phyloP scores from a whole-genome alignment of 2,329 filamentous ascomycete species.

The Pyrenophora seminiperda region DNA sequence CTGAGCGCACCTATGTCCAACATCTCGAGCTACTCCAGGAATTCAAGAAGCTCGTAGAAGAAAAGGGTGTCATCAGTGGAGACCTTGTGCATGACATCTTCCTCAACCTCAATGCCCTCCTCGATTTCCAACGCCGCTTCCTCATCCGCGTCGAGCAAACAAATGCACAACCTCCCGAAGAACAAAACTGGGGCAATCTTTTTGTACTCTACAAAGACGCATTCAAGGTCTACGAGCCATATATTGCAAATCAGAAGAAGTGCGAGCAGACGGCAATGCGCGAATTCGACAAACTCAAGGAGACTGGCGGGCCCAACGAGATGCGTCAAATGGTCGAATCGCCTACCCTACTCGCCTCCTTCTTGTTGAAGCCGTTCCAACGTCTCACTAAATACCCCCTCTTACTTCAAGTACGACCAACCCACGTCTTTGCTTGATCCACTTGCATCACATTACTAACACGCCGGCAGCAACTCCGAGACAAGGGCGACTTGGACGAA shows the following conservation, averaged over 20 bases:
- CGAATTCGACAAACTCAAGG: slow-evolving; percentile 84
- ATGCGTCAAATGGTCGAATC: slow-evolving; percentile 79
- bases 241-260: slow-evolving; percentile 94
- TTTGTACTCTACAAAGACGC: slow-evolving; percentile 84
- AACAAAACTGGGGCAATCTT: slow-evolving; percentile 93
- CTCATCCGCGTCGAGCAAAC: slow-evolving; percentile 95
- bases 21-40: slow-evolving; percentile 93
- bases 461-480: slow-evolving; percentile 71
- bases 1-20: slow-evolving; percentile 96
- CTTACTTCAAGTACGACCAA: slow-evolving; percentile 71
- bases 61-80: slow-evolving; percentile 84
- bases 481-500: slow-evolving; percentile 77
- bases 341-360: slow-evolving; percentile 85
- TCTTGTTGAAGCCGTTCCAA: slow-evolving; percentile 95
- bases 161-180: slow-evolving; percentile 75
- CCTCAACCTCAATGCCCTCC: slow-evolving; percentile 89
- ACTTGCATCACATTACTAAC: slow-evolving; percentile 11
- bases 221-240: slow-evolving; percentile 93
- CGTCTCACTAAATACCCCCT: slow-evolving; percentile 92
- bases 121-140: slow-evolving; percentile 95
- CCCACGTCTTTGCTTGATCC: slow-evolving; percentile 3
- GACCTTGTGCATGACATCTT: slow-evolving; percentile 95
- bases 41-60: slow-evolving; percentile 86
- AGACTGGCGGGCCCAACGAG: slow-evolving; percentile 67
- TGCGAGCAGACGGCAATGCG: slow-evolving; percentile 83